Conservation (phyloP, 1,139 yeast genomes). For the Debaryomyces psychrophilus region DNA sequence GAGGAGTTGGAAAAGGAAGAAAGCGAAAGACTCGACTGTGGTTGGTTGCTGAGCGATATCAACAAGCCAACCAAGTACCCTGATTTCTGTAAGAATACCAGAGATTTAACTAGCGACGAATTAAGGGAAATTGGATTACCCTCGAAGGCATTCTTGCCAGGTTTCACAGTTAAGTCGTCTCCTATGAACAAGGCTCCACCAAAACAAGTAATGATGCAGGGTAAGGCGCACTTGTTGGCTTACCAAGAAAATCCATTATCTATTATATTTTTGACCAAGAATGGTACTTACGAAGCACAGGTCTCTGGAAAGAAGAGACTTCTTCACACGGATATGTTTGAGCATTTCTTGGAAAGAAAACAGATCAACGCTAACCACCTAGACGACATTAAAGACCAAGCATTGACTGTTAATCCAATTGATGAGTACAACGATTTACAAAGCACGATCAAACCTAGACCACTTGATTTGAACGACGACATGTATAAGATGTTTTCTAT, state of each 20-base stretch:
- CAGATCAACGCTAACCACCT: slow-evolving; percentile 21
- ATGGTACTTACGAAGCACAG: slow-evolving; percentile 22
- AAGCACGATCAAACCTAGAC: slow-evolving; percentile 21
- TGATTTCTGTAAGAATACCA: slow-evolving; percentile 21
- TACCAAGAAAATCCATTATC: slow-evolving; percentile 23
- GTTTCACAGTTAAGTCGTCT: slow-evolving; percentile 29
- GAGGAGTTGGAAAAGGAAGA: slow-evolving; percentile 18
- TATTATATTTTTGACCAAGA: slow-evolving; percentile 22
- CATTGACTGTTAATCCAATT: slow-evolving; percentile 20
- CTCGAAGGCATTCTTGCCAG: slow-evolving; percentile 26
- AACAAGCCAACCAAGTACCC: slow-evolving; percentile 31
- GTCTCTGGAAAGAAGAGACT: slow-evolving; percentile 23
- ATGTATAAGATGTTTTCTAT: slow-evolving; percentile 22
- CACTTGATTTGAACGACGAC: slow-evolving; percentile 24
- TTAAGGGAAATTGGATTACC: slow-evolving; percentile 17
- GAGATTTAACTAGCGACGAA: slow-evolving; percentile 20
- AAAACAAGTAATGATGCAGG: slow-evolving; percentile 31
- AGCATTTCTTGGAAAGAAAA: slow-evolving; percentile 26
- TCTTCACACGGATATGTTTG: slow-evolving; percentile 30
- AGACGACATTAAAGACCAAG: slow-evolving; percentile 15
- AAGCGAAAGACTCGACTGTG: slow-evolving; percentile 20
- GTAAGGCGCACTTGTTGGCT: slow-evolving; percentile 26
- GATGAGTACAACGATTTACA: slow-evolving; percentile 19
- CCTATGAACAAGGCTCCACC: slow-evolving; percentile 37
- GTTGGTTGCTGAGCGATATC: slow-evolving; percentile 27